Base-by-base conservation (phyloP, 306 rosid genomes). In the Trifolium subterraneum region DNA sequence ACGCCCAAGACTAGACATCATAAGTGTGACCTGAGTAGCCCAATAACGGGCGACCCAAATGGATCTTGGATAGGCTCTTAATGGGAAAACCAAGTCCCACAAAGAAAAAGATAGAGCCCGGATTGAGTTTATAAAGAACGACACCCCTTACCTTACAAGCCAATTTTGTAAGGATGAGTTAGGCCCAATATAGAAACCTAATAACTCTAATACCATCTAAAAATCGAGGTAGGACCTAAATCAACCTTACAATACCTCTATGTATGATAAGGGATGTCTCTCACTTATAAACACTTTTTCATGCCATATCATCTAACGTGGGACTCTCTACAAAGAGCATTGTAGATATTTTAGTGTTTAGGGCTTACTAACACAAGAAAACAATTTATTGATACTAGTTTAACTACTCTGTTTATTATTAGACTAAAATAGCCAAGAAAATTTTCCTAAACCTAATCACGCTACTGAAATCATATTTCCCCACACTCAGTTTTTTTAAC, bases 391-490 rank as follows among this genome's bases (percentile, higher is more conserved):
- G 29, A 54, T 65, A 23, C 60, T 5, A 67, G 14, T 51, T 45
- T 16, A 33, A 50, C 58, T 62, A 60, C 14, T 61, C 44, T 71
- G 25, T 78, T 62, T 29, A 52, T 64, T n/a, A n/a, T n/a, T n/a
- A n/a, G n/a, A 71, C 6, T 42, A 78, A 70, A 29, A 3, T 25
- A 44, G 39, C 25, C 51, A 8, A 61, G 8, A 20, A 44, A 68
- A 15, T 6, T 15, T 70, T 56, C 18, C 25, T 62, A 51, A 70
- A 60, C 35, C 44, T 20, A 48, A 23, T 35, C 64, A 70, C 60
- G 16, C 45, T 77, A 48, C 58, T 18, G 52, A 36, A 44, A 68
- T 64, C 41, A 31, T 56, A 68, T 47, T 60, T 77, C 62, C 61
- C 54, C 10, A 45, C 42, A 58, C 22, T 77, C 51, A 22, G 19